phyloP scores from a whole-genome alignment of 805 yeast species.

The Saturnispora hagleri region DNA sequence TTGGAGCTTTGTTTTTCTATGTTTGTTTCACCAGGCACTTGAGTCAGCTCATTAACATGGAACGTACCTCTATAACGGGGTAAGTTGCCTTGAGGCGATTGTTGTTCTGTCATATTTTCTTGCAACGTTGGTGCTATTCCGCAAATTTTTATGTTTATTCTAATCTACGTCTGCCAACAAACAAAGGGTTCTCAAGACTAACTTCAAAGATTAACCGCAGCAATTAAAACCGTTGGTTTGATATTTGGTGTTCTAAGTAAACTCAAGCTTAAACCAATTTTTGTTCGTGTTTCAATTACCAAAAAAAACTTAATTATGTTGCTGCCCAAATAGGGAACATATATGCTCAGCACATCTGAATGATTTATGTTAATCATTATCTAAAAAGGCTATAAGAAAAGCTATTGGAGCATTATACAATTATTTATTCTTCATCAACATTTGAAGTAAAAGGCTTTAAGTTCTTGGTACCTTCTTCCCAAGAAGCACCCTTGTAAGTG shows the following conservation, averaged over 20 bases:
- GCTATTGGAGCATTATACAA: not conserved
- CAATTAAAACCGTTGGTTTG: not conserved
- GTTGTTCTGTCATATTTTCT: not conserved
- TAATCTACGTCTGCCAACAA: not conserved
- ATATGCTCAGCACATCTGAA: not conserved
- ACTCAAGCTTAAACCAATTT: not conserved
- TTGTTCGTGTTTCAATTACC: not conserved
- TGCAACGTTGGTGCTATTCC: not conserved
- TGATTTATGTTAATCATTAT: not conserved
- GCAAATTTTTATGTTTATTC: too few species aligned
- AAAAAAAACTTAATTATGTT: not conserved
- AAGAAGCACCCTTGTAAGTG: slow-evolving; percentile 63
- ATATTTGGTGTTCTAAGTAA: not conserved
- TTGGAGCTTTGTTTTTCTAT: not conserved
- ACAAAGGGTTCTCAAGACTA: not conserved
- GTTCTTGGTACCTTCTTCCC: slow-evolving; percentile 78
- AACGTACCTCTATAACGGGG: slow-evolving; percentile 25
- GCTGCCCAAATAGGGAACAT: not conserved
- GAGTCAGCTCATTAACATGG: slow-evolving; percentile 22
- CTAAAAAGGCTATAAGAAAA: not conserved
- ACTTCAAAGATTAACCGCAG: not conserved
- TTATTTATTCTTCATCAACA: slow-evolving; percentile 31
- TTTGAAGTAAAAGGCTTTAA: slow-evolving; percentile 69
- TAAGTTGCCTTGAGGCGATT: slow-evolving; percentile 6
- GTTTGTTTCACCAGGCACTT: not conserved